phyloP scores from a whole-genome alignment of 768 basidiomycete species.

The Thelephora aurantiotincta region DNA sequence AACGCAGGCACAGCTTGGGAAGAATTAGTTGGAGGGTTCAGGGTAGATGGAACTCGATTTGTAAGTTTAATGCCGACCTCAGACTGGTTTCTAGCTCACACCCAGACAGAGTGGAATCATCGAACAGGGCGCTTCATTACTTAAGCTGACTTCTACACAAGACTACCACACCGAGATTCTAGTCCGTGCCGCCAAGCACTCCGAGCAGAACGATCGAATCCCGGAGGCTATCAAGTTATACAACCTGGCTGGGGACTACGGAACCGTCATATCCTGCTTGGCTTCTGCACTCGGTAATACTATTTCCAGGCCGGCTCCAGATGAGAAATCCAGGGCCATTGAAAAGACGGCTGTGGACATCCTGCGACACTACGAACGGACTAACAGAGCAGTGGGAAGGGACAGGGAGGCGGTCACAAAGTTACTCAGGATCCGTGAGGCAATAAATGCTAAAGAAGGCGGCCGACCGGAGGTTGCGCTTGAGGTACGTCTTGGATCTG shows the following conservation, averaged over 20 bases:
- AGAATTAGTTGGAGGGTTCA: slow-evolving; percentile 86
- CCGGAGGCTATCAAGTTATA: slow-evolving; percentile 91
- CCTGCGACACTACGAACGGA: slow-evolving; percentile 66
- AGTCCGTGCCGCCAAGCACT: slow-evolving; percentile 65
- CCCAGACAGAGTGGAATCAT: slow-evolving; percentile 65
- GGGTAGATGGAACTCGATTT: slow-evolving; percentile 79
- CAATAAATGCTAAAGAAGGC: slow-evolving; percentile 57
- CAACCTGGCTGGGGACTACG: slow-evolving; percentile 86
- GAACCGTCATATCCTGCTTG: slow-evolving; percentile 77
- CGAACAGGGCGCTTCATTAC: slow-evolving; percentile 66
- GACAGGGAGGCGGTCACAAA: slow-evolving; percentile 63
- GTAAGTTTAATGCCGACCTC: slow-evolving; percentile 29
- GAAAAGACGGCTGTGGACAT: slow-evolving; percentile 72
- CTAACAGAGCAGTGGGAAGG: slow-evolving; percentile 56
- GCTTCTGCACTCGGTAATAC: slow-evolving; percentile 80
- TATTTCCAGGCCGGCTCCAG: slow-evolving; percentile 42
- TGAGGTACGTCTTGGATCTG: slow-evolving; percentile 41
- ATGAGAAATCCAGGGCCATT: slow-evolving; percentile 50
- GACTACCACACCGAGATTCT: slow-evolving; percentile 78
- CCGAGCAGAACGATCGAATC: slow-evolving; percentile 72
- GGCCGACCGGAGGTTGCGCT: slow-evolving; percentile 67
- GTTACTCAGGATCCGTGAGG: slow-evolving; percentile 70
- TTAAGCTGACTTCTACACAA: slow-evolving; percentile 50
- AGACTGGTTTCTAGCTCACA: too few relatives aligned
- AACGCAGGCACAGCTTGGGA: slow-evolving; percentile 80